Percentiles rank a stretch among this genome's conserved stretches.
Evolutionary conservation across 1,284 basidiomycete genomes (phyloP).

Genomic region (Pseudozyma sp.): DNA sequence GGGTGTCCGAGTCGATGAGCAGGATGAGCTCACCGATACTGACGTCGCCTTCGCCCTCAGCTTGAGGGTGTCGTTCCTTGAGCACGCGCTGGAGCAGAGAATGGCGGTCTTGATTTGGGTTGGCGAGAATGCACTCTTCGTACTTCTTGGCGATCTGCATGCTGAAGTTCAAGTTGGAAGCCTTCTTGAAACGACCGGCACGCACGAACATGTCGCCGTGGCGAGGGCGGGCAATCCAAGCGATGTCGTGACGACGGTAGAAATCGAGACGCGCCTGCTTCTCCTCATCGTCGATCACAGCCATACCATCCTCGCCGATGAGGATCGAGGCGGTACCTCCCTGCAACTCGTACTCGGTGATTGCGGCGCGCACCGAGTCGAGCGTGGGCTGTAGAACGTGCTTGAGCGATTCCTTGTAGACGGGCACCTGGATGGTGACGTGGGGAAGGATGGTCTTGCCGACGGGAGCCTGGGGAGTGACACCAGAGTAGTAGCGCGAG

Average conservation of each 20-base stretch:
- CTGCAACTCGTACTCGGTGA: slow-evolving; percentile 86
- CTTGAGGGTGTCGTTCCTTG: slow-evolving; percentile 68
- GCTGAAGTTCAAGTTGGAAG: slow-evolving; percentile 88
- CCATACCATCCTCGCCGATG: slow-evolving; percentile 81
- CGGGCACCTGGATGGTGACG: slow-evolving; percentile 81
- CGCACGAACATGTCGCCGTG: slow-evolving; percentile 79
- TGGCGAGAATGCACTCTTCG: slow-evolving; percentile 76
- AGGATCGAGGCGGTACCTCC: slow-evolving; percentile 82
- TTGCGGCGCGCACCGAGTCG: slow-evolving; percentile 82
- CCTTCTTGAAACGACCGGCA: slow-evolving; percentile 88
- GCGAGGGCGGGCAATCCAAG: slow-evolving; percentile 82
- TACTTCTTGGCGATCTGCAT: slow-evolving; percentile 78
- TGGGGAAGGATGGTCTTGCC: slow-evolving; percentile 73
- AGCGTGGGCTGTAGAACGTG: slow-evolving; percentile 76
- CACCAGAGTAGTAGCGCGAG: slow-evolving; percentile 71
- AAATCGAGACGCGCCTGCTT: slow-evolving; percentile 77
- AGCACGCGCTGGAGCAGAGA: slow-evolving; percentile 24
- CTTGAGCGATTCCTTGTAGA: slow-evolving; percentile 76
- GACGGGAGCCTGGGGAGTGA: slow-evolving; percentile 54
- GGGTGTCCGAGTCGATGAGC: slow-evolving; percentile 79
- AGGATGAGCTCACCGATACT: slow-evolving; percentile 59
- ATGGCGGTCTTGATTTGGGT: slow-evolving; percentile 24
- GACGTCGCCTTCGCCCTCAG: slow-evolving; percentile 40
- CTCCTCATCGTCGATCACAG: slow-evolving; percentile 75
- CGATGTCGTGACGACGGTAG: slow-evolving; percentile 81